Evolutionary conservation across 495 filamentous ascomycete species (phyloP), one percentile per base, ranked within the genome.

Genomic region (Neurospora sp.): DNA sequence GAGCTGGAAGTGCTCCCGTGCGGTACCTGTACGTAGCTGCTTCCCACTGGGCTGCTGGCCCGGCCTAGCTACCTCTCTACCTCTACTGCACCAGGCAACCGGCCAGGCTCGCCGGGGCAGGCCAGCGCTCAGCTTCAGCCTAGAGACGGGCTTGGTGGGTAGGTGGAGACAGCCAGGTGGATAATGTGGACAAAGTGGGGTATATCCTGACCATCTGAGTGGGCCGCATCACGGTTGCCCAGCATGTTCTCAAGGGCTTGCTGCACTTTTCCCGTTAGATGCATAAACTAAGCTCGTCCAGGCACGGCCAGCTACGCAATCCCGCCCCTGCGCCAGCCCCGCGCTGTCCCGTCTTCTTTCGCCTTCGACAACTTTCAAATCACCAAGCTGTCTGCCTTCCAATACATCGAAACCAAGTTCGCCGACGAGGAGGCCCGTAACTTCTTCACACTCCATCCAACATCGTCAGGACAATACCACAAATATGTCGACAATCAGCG

Each of bases 401-500:
- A 18, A 14, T 65, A 65, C 27, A 31, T 65, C 27, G 5, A 59
- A 65, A 16, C 27, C 27, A 35, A 16, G 4, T 14, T 37, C 14
- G 27, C 22, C 14, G 53, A 65, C 11, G 53, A 61, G 53, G 53
- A 61, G 8, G 12, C 12, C 27, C 20, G 10, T 59, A 59, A 22
- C 48, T 59, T 59, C 40, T 27, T 39, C 27, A 68, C 68, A 27
- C 35, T 38, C 22, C 37, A 18, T 59, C 27, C 9, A 39, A 20
- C 10, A 68, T 39, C 39, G n/a, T 22, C 27, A 37, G n/a, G 16
- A 39, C 11, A 38, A 35, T 14, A 70, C 20, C 1, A 10, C 31
- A 74, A 75, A 39, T 11, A 80, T 81, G 79, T 74, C 76, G 39
- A 73, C 79, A 31, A 70, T 81, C 41, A 77, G 71, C 31, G 79